Base-by-base conservation (phyloP, 164 flowering plant genomes). In the Litsea cubeba region DNA sequence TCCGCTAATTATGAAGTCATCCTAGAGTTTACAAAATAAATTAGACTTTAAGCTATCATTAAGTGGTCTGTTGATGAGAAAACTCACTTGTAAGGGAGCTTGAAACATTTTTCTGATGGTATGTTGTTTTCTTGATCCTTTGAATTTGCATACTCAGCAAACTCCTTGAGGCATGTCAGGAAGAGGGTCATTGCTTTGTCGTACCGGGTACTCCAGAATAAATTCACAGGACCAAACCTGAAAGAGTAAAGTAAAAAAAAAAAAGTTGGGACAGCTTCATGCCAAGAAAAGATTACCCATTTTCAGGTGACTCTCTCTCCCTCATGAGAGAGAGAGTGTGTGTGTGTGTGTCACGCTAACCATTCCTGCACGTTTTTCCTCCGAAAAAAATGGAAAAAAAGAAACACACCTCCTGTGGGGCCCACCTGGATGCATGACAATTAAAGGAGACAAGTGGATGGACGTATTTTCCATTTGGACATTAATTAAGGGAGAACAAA, bases 121-220 rank as follows among this genome's bases (percentile, higher is more conserved):
- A 92, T 88, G 84, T 92, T 91, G 87, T 87, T 92, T 65, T 93
- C 97, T 79, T 78, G 87, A 81, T 96, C 98, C 81, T 86, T 91
- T 7, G 84, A 81, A 72, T 89, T 79, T 57, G 99, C 98, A 84
- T 92, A 96, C 72, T 92, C 97, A 0, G 97, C 89, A 80, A 95
- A 95, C 72, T 93, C 99, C 85, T 94, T 93, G 25, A 92, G 90
- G 76, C 97, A 93, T 65, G 94, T 83, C 77, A 91, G 81, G 89
- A 83, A 96, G 76, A 92, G 81, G 62, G 94, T 94, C 97, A 93
- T 96, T 78, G 98, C 99, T 82, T 91, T 96, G 86, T 93, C 98
- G 69, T 92, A 96, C 25, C 97, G 97, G 24, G 98, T 92, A 83
- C 98, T 96, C 99, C 99, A 96, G 73, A 96, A 96, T 78, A 96